Evolutionary conservation across 1,284 basidiomycete species (phyloP), one percentile per base, ranked within the genome.

Genomic region (Anthracocystis panici-leucophaei): DNA sequence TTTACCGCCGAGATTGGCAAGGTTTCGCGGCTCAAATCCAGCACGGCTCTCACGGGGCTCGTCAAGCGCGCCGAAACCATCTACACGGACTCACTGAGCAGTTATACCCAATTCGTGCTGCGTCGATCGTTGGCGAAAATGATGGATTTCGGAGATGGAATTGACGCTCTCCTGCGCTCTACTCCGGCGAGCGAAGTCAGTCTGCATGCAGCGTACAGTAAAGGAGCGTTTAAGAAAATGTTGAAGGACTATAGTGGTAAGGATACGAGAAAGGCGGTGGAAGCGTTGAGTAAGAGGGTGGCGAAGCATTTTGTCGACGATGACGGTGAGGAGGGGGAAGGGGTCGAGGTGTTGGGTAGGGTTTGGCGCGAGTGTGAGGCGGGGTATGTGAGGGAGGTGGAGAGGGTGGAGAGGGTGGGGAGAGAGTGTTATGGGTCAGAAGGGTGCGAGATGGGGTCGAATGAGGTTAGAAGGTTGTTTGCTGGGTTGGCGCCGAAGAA

Each of bases 91-190:
- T 95, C 94, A 82, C 86, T 97, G 69, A 87, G 85, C 33, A 91
- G 91, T 5, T 99, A 99, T 82, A 90, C 96, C 77, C 93, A 91
- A 85, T 89, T 95, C 60, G 90, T 97, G 23, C 88, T 98, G 21
- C 89, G 95, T 21, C 88, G 95, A 57, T 92, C 94, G 0, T 92
- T 99, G 78, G 88, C 91, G 1, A 93, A 93, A 83, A 90, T 97
- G 72, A 92, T 96, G 75, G 96, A 97, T 85, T 97, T 93, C 85
- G 95, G 97, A 79, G 93, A 96, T 64, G 94, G 93, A 1, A 89
- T 97, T 41, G 95, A 98, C 78, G 90, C 92, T 14, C 88, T 94
- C 3, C 87, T 97, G 25, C 91, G 92, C 81, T 92, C 91, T 3
- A 93, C 92, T 0, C 91, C 92, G 1, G 90, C 94, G 0, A 89